Base-by-base conservation (phyloP, 176 grass and related monocot species). In the Pharus latifolius region DNA sequence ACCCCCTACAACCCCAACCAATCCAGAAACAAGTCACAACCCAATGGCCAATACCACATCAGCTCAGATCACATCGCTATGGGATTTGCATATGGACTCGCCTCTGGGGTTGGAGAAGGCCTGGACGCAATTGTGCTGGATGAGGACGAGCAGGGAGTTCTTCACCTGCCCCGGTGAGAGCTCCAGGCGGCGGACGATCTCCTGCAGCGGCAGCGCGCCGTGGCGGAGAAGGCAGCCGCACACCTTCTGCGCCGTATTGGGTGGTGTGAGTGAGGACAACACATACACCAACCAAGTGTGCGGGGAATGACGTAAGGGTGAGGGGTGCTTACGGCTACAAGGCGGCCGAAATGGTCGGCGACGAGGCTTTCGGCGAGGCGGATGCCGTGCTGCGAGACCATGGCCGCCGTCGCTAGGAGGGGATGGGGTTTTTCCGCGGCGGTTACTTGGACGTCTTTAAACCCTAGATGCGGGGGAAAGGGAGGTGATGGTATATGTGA, bases 81-180 rank as follows among this genome's bases (percentile, higher is more conserved):
- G 54, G 42, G 43, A 43, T 28, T 60, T 27, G 46, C 57, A 7
- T 24, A 27, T 2, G 13, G n/a, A 37, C 62, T 78, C 29, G 56
- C 74, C 77, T 88, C 76, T 81, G 14, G 72, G 63, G 49, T n/a
- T 66, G 22, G 71, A 78, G 75, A 84, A 98, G 56, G 84, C 86
- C 84, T 94, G 90, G 3, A 94, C 78, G 77, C 87, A 98, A 63
- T 86, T 98, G 76, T 98, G 90, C 64, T 94, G 90, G 78, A 98
- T 83, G 57, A 98, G 90, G 69, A 94, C 63, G 49, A 93, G 87
- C 41, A 94, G 90, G 11, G 83, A 78, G 16, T 98, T 98, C 89
- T 98, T 98, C 56, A 86, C 81, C 49, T 88, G 72, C 18, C 38
- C 53, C 6, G 29, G 47, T 1, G 78, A 67, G 63, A 88, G 73